These are phyloP conservation scores for Ophiobolus disseminans DNA, from an alignment of 2,329 filamentous ascomycete species.

Conservation along the genomic window DNA sequence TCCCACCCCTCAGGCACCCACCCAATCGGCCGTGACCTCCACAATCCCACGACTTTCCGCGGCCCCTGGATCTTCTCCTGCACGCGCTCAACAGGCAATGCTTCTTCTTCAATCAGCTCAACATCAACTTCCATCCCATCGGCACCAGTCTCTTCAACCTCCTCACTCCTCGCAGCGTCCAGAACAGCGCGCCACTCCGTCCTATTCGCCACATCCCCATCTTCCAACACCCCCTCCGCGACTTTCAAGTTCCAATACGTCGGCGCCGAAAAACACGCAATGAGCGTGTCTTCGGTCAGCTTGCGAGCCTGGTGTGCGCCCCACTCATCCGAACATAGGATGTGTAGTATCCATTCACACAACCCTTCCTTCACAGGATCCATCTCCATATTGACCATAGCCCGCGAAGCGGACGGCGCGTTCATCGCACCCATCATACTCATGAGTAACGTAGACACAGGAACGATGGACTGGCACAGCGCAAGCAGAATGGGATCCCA, in stretches of 20 bases:
- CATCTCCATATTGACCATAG: slow-evolving; percentile 14
- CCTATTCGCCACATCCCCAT: slow-evolving; percentile 16
- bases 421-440: slow-evolving; percentile 49
- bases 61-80: slow-evolving; percentile 25
- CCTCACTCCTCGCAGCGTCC: slow-evolving; percentile 33
- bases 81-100: neutral
- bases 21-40: slow-evolving; percentile 43
- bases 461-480: slow-evolving; percentile 47
- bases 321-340: slow-evolving; percentile 53
- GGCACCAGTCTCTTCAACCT: neutral
- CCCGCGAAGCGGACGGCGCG: neutral
- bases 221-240: slow-evolving; percentile 41
- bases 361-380: slow-evolving; percentile 52
- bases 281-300: slow-evolving; percentile 18
- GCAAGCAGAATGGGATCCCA: slow-evolving; percentile 51
- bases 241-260: slow-evolving; percentile 49
- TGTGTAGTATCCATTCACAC: slow-evolving; percentile 59
- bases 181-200: slow-evolving; percentile 36
- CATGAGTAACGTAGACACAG: slow-evolving; percentile 44
- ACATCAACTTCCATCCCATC: slow-evolving; percentile 14
- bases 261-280: slow-evolving; percentile 46
- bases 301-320: slow-evolving; percentile 18
- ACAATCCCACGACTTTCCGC: slow-evolving; percentile 40
- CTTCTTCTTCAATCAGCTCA: slow-evolving; percentile 3
- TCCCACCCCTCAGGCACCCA: slow-evolving; percentile 34